Conservation (phyloP, 495 filamentous ascomycete species). For the Penicillium samsonianum region DNA sequence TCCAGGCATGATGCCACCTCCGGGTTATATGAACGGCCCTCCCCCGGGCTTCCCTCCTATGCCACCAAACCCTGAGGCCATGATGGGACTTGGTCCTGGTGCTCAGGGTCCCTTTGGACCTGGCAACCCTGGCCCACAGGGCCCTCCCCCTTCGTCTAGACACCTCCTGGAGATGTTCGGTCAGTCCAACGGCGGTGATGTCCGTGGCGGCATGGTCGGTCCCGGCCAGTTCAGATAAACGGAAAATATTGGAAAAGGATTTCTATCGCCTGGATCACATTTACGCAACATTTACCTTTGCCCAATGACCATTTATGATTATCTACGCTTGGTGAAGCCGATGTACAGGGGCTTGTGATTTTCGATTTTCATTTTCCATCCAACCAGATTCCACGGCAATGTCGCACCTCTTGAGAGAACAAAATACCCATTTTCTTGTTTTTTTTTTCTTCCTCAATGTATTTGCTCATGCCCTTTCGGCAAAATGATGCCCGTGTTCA, state of each 20-base stretch:
- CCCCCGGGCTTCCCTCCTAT: constrained; percentile 50
- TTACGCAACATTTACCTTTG: constrained; percentile 12
- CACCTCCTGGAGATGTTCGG: constrained; percentile 51
- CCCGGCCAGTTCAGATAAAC: constrained; percentile 43
- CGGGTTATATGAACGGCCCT: constrained; percentile 51
- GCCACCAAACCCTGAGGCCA: constrained; percentile 45
- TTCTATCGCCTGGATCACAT: constrained; percentile 5
- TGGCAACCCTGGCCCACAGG: constrained; percentile 42
- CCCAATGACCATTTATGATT: constrained; percentile 15
- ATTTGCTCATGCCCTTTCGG: constrained; percentile 24
- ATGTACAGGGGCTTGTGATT: constrained; percentile 12
- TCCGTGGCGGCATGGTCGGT: constrained; percentile 44
- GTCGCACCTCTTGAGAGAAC: constrained; percentile 19
- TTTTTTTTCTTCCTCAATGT: constrained; percentile 12
- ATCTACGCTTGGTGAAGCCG: constrained; percentile 17
- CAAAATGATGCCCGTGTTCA: constrained; percentile 20
- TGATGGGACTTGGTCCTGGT: constrained; percentile 43
- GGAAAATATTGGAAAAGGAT: not conserved
- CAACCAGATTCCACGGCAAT: constrained; percentile 15
- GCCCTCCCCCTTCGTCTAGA: constrained; percentile 45
- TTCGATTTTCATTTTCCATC: constrained; percentile 8
- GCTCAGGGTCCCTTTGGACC: constrained; percentile 41
- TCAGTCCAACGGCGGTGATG: constrained; percentile 41
- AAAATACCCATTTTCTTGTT: constrained; percentile 14
- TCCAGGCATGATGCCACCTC: constrained; percentile 54